phyloP scores from a whole-genome alignment of 73 alveolate genomes.

The Paramecium sexaurelia region DNA sequence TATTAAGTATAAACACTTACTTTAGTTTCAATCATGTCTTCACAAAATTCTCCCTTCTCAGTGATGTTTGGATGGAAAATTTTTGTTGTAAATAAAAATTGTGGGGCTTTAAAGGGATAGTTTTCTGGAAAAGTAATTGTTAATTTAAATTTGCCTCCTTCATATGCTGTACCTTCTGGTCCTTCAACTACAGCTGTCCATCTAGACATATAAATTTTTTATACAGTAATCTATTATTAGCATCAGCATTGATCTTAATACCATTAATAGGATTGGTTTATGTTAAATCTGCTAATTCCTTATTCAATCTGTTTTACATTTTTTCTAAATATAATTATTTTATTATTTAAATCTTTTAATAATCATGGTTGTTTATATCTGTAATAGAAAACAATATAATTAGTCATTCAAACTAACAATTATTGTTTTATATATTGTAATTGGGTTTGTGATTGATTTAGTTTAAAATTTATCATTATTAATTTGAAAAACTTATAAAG shows the following conservation, averaged over 20 bases:
- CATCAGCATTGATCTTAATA: slow-evolving; percentile 20
- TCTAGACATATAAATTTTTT: not conserved
- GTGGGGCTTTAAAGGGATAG: slow-evolving; percentile 78
- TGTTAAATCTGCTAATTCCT: slow-evolving; percentile 56
- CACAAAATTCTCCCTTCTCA: slow-evolving; percentile 69
- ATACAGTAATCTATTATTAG: not conserved
- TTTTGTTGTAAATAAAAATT: slow-evolving; percentile 60
- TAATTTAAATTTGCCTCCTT: slow-evolving; percentile 70
- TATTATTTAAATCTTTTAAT: not conserved
- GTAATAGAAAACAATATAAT: no score
- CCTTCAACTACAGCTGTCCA: slow-evolving; percentile 71
- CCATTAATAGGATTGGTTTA: slow-evolving; percentile 48
- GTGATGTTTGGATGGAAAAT: slow-evolving; percentile 74
- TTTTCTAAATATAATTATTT: slow-evolving; percentile 15
- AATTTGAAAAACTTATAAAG: no score
- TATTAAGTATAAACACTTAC: not conserved
- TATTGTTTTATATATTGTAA: no score
- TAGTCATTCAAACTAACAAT: no score
- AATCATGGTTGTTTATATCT: not conserved
- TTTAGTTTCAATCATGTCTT: slow-evolving; percentile 67
- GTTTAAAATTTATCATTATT: no score
- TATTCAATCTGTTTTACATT: slow-evolving; percentile 62
- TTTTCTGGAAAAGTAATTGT: slow-evolving; percentile 68
- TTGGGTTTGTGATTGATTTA: no score
- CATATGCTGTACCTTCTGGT: slow-evolving; percentile 70